These are phyloP conservation scores for Prinsepia uniflora DNA, from an alignment of 306 rosid species.

Conservation along the genomic window DNA sequence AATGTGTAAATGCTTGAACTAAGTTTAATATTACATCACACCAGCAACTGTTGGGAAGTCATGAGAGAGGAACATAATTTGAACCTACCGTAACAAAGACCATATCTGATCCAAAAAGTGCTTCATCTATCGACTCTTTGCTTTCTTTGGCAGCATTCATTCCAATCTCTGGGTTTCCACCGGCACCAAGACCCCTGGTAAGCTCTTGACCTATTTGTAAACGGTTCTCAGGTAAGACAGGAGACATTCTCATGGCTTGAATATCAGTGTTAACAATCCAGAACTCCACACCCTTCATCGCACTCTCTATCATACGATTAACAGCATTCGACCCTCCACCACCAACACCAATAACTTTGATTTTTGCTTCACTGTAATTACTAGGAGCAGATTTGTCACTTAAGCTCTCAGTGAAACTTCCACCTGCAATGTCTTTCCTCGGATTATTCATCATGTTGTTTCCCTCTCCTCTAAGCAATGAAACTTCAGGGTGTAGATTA, in stretches of 20 bases:
- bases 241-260: constrained; percentile 98
- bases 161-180: constrained; percentile 98
- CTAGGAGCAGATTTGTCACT: constrained; percentile 39
- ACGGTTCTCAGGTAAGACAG: constrained; percentile 68
- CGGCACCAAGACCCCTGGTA: constrained; percentile 97
- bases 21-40: background rate
- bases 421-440: constrained; percentile 56
- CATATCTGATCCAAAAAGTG: constrained; percentile 93
- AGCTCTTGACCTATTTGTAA: constrained; percentile 95
- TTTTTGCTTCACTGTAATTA: constrained; percentile 69
- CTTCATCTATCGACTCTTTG: constrained; percentile 74
- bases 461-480: constrained; percentile 90
- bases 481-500: constrained; percentile 86
- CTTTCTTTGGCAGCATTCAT: constrained; percentile 99
- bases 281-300: constrained; percentile 94
- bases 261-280: constrained; percentile 94
- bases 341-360: constrained; percentile 91
- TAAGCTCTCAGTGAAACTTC: constrained; percentile 48
- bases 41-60: constrained; percentile 13
- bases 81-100: constrained; percentile 92
- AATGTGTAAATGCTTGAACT: background rate
- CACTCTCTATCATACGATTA: constrained; percentile 95
- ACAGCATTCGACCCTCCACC: constrained; percentile 98
- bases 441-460: constrained; percentile 36
- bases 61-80: constrained; percentile 25